Evolutionary conservation across 169 alveolate genomes (phyloP).

Genomic region (Eimeria sp.): DNA sequence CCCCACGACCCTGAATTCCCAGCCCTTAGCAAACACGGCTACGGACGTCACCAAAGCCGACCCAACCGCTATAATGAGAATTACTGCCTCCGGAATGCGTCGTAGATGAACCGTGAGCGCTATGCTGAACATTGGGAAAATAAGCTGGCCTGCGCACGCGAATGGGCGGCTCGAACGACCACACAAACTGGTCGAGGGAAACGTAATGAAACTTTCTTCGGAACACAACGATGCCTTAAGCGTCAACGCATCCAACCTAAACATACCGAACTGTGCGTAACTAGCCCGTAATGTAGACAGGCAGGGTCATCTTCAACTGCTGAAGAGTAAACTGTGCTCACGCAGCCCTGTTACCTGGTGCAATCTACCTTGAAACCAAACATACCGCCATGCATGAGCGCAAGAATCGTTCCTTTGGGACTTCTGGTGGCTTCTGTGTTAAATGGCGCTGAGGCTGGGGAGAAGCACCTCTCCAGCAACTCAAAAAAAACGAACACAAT

Average conservation of each 20-base stretch:
- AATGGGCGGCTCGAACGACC: neutral
- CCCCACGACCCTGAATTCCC: neutral
- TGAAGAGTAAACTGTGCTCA: neutral
- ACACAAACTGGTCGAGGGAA: neutral
- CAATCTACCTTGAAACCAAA: neutral
- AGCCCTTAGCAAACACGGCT: neutral
- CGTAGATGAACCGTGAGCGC: conserved; percentile 24
- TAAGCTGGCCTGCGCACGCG: conserved; percentile 22
- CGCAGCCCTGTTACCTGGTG: neutral
- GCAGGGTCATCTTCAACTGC: neutral
- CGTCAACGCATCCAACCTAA: neutral
- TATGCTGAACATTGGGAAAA: conserved; percentile 10
- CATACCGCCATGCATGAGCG: neutral
- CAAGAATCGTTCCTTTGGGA: neutral
- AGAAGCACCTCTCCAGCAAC: neutral
- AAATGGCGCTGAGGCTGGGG: neutral
- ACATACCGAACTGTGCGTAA: too few relatives aligned
- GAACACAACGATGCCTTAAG: neutral
- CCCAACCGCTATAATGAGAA: neutral
- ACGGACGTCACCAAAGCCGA: neutral
- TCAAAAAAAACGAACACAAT: neutral
- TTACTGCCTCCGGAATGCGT: conserved; percentile 23
- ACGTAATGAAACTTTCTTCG: neutral
- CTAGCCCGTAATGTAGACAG: too few relatives aligned
- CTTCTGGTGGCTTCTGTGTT: neutral